Evolutionary conservation across 768 basidiomycete genomes (phyloP), one percentile per base, ranked within the genome.

Genomic region (Tubosaeta brunneosetosa): DNA sequence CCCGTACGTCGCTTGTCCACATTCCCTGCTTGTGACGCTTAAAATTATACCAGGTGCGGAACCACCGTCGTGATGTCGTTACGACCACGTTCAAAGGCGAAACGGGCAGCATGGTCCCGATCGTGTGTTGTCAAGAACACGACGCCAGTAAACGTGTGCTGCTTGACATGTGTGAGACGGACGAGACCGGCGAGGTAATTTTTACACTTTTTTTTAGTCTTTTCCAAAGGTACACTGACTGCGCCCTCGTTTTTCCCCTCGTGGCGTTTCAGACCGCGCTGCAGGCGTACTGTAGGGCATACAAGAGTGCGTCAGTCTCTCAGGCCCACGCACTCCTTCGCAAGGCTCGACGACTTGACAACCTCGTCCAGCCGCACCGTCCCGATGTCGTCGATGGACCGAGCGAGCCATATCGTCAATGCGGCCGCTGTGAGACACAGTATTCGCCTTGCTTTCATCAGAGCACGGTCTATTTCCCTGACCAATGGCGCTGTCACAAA

Each of bases 281-380:
- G 17, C 92, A 97, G 71, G 83, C 90, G 12, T 98, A 90, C 66
- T 86, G 86, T 49, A 81, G 81, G 54, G 77, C 81, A 11, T 94
- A 93, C 76, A 98, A 98, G 68, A 86, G 86, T 61, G 85, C 86
- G 7, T 75, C 77, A 1, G 72, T 84, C 3, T 74, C 74, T 12
- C 84, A 88, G 60, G 84, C 91, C 2, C 92, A 95, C 66, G 88
- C 84, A 2, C 78, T 94, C 6, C 79, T 97, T 25, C 88, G 95
- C 47, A 94, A 94, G 69, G 94, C 94, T 8, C 82, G 83, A 16
- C 82, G 92, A 16, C 75, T 97, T 17, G 95, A 97, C 63, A 72
- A 74, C 29, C 75, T 91, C 43, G 73, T 93, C 7, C 55, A 80
- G 80, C 57, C 64, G 70, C 32, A 77, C 74, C 53, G 66, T 51